phyloP scores from a whole-genome alignment of 306 rosid genomes.

The Cucurbita maxima region DNA sequence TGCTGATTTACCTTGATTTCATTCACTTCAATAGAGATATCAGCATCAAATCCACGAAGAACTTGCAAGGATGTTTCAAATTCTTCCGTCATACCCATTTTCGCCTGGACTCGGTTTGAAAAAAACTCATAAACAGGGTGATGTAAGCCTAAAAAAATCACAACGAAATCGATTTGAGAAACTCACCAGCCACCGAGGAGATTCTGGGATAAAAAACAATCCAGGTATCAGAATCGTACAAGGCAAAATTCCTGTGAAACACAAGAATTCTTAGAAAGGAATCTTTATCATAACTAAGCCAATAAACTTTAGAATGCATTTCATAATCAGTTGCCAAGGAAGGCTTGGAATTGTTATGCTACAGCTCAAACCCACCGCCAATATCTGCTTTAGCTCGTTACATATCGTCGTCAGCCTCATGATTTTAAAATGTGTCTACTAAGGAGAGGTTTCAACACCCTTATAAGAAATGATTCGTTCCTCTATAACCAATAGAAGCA shows the following conservation, averaged over 20 bases:
- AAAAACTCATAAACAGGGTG: background rate
- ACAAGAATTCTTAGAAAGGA: background rate
- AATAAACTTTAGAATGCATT: background rate
- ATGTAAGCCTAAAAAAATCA: background rate
- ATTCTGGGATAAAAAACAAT: slow-evolving; percentile 76
- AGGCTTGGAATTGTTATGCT: background rate
- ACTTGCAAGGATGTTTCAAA: slow-evolving; percentile 84
- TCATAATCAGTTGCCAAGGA: background rate
- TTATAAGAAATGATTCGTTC: too few relatives aligned
- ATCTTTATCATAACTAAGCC: background rate
- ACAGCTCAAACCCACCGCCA: too few relatives aligned
- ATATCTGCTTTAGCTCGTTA: too few relatives aligned
- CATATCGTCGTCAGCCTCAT: too few relatives aligned
- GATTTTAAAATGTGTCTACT: too few relatives aligned
- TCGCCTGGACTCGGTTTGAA: slow-evolving; percentile 36
- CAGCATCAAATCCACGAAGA: slow-evolving; percentile 64
- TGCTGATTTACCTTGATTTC: slow-evolving; percentile 57
- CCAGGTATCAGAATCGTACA: slow-evolving; percentile 65
- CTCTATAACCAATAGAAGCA: background rate
- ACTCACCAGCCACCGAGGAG: slow-evolving; percentile 89
- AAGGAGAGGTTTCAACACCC: too few relatives aligned
- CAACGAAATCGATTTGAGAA: slow-evolving; percentile 8
- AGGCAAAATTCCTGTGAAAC: slow-evolving; percentile 60
- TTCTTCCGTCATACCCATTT: slow-evolving; percentile 80
- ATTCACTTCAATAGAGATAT: slow-evolving; percentile 65